phyloP scores from a whole-genome alignment of 1,284 basidiomycete genomes.

The Ustilago esculenta region DNA sequence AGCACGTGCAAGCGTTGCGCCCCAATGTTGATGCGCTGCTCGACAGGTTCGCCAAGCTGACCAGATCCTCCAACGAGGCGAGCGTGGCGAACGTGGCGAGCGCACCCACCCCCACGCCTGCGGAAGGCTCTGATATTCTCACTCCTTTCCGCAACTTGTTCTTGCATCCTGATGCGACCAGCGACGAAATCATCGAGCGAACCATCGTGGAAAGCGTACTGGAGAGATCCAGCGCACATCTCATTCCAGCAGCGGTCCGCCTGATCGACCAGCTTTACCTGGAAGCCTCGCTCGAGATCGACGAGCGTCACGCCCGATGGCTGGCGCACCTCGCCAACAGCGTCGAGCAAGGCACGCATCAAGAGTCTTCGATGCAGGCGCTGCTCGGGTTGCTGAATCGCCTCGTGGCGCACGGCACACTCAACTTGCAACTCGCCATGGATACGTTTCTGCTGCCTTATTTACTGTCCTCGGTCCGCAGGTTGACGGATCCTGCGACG shows the following conservation, averaged over 20 bases:
- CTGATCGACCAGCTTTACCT: constrained; percentile 48
- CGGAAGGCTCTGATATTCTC: constrained; percentile 27
- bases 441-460: constrained; percentile 34
- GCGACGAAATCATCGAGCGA: constrained; percentile 44
- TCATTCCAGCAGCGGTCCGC: constrained; percentile 25
- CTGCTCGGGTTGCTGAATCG: constrained; percentile 19
- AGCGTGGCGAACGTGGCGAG: background rate
- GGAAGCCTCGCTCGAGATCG: constrained; percentile 47
- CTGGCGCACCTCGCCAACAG: constrained; percentile 24
- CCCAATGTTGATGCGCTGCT: constrained; percentile 31
- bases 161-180: constrained; percentile 28
- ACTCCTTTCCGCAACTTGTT: constrained; percentile 32
- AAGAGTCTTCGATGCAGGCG: constrained; percentile 6
- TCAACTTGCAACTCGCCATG: constrained; percentile 42
- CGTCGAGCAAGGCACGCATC: constrained; percentile 16
- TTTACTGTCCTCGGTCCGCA: constrained; percentile 11
- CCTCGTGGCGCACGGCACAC: constrained; percentile 36
- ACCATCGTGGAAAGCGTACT: constrained; percentile 38
- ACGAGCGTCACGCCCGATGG: constrained; percentile 46
- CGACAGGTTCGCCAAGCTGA: constrained; percentile 16
- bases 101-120: constrained; percentile 10
- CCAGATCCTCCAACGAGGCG: background rate
- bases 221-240: constrained; percentile 1
- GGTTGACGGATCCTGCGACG: constrained; percentile 34
- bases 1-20: constrained; percentile 26